Conservation (phyloP, 2,329 filamentous ascomycete genomes). For the Ophiostoma triangulosporum region DNA sequence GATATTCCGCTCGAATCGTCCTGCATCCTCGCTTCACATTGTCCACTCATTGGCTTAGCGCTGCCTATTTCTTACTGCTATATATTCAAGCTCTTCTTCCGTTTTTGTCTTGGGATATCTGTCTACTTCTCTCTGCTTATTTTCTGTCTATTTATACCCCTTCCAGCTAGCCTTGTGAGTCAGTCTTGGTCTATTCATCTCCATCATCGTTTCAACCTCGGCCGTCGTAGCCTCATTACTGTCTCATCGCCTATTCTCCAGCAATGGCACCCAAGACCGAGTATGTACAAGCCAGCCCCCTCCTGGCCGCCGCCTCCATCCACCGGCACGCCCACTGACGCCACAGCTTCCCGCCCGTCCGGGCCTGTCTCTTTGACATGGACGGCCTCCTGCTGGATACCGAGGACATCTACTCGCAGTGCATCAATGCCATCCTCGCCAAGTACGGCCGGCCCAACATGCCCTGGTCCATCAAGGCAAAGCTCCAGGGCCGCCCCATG, state of each 20-base stretch:
- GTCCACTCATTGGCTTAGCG: neutral
- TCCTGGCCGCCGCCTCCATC: neutral
- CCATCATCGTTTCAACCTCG: neutral
- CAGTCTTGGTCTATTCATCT: neutral
- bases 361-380: slow-evolving; percentile 97
- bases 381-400: slow-evolving; percentile 90
- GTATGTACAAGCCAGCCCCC: slow-evolving; percentile 14
- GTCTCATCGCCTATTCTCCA: neutral
- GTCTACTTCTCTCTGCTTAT: neutral
- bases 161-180: neutral
- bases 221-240: too few relatives aligned
- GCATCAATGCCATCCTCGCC: slow-evolving; percentile 69
- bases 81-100: neutral
- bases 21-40: neutral
- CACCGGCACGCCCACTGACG: neutral
- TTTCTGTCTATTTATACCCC: neutral
- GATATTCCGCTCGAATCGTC: neutral
- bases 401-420: slow-evolving; percentile 76
- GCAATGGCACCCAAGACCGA: slow-evolving; percentile 21
- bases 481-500: slow-evolving; percentile 51
- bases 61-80: neutral
- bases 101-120: neutral
- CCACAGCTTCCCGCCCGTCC: slow-evolving; percentile 55
- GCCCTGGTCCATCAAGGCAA: slow-evolving; percentile 92
- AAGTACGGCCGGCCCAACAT: slow-evolving; percentile 60